A percentile compares a stretch with the other conserved stretches of the same genome.
These are phyloP conservation scores for Starmerella floricola DNA, from an alignment of 805 yeast species.

Conservation along the genomic window DNA sequence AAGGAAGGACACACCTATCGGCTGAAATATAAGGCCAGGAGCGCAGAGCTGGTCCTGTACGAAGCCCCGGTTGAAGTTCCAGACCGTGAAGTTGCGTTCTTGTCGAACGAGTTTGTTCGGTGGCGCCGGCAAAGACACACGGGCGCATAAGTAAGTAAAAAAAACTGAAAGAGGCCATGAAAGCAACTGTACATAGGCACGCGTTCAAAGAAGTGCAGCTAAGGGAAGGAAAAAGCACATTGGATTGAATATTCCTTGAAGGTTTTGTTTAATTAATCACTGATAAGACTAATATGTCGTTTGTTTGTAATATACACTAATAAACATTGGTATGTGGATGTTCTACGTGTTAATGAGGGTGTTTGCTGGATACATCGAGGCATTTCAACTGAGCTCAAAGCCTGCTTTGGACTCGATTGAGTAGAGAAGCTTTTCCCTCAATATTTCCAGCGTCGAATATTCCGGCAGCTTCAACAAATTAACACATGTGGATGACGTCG, in stretches of 20 bases:
- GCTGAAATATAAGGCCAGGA: slow-evolving; percentile 10
- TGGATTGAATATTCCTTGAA: too few species aligned
- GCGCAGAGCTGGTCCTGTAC: slow-evolving; percentile 14
- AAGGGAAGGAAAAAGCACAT: too few species aligned
- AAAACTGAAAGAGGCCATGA: too few species aligned
- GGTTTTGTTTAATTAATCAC: neutral
- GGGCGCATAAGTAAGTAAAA: too few species aligned
- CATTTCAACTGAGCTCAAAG: slow-evolving; percentile 50
- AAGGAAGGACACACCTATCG: slow-evolving; percentile 39
- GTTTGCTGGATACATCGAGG: neutral
- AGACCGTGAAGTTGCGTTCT: slow-evolving; percentile 21
- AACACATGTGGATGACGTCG: slow-evolving; percentile 90
- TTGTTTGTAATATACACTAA: neutral
- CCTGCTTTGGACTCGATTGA: slow-evolving; percentile 77
- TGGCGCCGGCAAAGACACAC: too few species aligned
- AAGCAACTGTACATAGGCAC: too few species aligned
- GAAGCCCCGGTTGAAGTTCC: slow-evolving; percentile 8
- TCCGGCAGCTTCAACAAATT: slow-evolving; percentile 79
- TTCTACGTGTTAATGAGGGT: too few species aligned
- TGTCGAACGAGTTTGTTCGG: slow-evolving; percentile 20
- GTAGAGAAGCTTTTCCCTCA: slow-evolving; percentile 56
- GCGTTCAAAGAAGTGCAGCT: too few species aligned
- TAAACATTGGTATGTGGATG: neutral
- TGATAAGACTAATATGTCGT: neutral
- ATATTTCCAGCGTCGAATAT: slow-evolving; percentile 46